Conservation (phyloP, 257 asterid species). For the Nicotiana tabacum region DNA sequence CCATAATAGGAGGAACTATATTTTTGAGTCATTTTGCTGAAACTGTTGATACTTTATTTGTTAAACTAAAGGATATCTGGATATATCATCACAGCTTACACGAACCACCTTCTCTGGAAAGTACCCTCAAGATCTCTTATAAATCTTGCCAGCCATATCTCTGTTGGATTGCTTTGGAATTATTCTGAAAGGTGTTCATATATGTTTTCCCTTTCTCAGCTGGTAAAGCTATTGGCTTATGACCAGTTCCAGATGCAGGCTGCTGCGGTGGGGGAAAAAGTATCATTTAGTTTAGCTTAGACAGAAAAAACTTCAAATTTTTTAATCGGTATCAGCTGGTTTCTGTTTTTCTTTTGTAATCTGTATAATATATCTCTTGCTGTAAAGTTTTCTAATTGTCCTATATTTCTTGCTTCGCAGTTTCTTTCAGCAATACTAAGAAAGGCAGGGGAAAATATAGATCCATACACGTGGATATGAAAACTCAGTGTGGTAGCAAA, state of each 20-base stretch:
- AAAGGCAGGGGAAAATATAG: conserved; percentile 9
- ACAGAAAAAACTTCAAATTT: background rate
- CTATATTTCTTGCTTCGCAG: background rate
- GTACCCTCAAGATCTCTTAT: background rate
- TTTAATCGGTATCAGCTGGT: background rate
- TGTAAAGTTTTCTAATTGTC: background rate
- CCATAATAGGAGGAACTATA: background rate
- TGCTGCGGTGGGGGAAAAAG: background rate
- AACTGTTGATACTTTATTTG: background rate
- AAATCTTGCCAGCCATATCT: background rate
- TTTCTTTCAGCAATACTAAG: background rate
- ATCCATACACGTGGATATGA: conserved; percentile 1
- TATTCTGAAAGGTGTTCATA: background rate
- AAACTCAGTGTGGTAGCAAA: background rate
- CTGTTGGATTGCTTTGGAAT: background rate
- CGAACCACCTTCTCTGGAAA: background rate
- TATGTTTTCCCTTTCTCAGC: background rate
- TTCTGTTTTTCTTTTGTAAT: background rate
- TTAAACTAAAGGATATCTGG: background rate
- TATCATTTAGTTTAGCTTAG: background rate
- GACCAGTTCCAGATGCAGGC: background rate
- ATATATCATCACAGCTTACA: background rate
- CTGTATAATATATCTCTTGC: background rate
- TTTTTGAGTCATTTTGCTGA: background rate
- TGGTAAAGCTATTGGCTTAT: background rate